Evolutionary conservation across 331 rosid species (phyloP), one percentile per base, ranked within the genome.

Genomic region (Saraca asoca): DNA sequence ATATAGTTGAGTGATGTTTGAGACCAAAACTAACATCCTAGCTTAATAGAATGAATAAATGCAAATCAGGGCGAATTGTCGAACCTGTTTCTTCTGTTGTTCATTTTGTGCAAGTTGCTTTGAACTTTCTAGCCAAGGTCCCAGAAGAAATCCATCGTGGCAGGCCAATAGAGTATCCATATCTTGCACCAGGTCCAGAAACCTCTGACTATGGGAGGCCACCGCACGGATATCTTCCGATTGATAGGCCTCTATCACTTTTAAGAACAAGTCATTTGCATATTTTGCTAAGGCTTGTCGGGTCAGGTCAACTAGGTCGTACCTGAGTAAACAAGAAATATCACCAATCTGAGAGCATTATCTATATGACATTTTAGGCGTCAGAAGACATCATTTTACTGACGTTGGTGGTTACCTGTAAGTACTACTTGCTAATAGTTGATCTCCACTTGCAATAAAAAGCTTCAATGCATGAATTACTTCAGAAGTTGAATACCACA

Each of bases 401-500:
- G 37, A 16, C 31, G 38, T 44, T 18, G 44, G 68, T 18, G 44
- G 68, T 76, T 49, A 88, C 97, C 95, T 86, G 69, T 74, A 91
- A 46, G 90, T 73, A 58, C 64, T 78, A 55, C 88, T 81, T 19
- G 41, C 58, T 44, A 85, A 76, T 33, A 88, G 90, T 77, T 84
- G 73, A 70, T 83, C 80, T 62, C 96, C 91, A 49, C 85, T 69
- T 16, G 78, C 66, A 57, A 91, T 80, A 66, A 91, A 91, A 70
- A 91, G 88, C 50, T 83, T 64, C 55, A 91, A 60, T 12, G 95
- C 93, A 64, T 61, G 75, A 54, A 83, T 85, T 69, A 88, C 96
- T 79, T 91, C 85, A 62, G 90, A 78, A 76, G 96, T 88, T 41
- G 95, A 77, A 76, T 91, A 91, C 97, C 97, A 91, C 16, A 91